Evolutionary conservation across 2,329 filamentous ascomycete genomes (phyloP), one percentile per base, ranked within the genome.

Genomic region (Fusarium paranaense): DNA sequence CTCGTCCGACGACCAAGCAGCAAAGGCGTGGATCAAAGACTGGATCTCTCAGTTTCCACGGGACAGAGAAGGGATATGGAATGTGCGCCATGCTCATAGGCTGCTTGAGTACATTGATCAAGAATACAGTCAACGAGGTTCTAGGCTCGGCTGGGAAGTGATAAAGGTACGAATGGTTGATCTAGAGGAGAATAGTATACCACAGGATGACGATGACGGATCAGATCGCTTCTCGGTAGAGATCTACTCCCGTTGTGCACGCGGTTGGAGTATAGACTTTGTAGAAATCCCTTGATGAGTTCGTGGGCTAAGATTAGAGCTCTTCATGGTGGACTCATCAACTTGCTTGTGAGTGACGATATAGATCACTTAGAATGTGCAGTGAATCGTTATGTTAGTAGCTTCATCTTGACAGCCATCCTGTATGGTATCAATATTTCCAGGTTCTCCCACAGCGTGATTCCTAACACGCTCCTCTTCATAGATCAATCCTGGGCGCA

Each of bases 201-300:
- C 22, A 3, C 38, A 58, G 4, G 33, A 38, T 8, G 25, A 27
- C 9, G 58, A 47, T 8, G 38, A 25, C 14, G 56, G 56, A 20
- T 30, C 52, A 18, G 58, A 66, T 6, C 57, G 40, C 0, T 75
- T 75, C 27, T 73, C 50, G 1, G 73, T 76, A 16, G 73, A 76
- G 45, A 74, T 76, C 16, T 76, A 67, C 25, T 69, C 70, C 0
- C 73, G 66, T 10, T 57, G 63, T 7, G 67, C 58, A 18, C 63
- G 62, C 2, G 73, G 70, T 1, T 76, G 73, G 73, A 72, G 73
- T 30, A 67, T 75, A 14, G 73, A 76, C 14, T 76, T 76, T 64
- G 68, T 76, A 16, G 73, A 76, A 40, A 72, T 71, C 22, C 42
- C 42, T 6, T 47, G 8, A 47, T 16, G 42, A 7, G 10, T 22